Evolutionary conservation across 352 stramenopile genomes (phyloP).

Genomic region (Pythium inflatum): DNA sequence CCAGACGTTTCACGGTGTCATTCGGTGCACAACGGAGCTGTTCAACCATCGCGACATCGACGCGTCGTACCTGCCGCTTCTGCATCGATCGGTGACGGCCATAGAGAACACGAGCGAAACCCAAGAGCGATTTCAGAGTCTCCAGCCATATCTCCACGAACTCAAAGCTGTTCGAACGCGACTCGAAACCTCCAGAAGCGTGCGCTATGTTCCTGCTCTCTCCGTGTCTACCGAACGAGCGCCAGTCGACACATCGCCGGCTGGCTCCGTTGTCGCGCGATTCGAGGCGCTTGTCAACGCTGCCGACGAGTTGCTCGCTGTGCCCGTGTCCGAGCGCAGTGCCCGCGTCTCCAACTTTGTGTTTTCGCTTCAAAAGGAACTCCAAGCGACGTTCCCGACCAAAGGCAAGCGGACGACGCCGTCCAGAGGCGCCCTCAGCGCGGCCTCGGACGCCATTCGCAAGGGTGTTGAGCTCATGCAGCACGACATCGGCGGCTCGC

Average conservation of each 20-base stretch:
- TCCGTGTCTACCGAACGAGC: too few relatives aligned
- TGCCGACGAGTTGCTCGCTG: conserved; percentile 14
- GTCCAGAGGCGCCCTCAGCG: neutral
- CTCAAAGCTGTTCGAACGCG: neutral
- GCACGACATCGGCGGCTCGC: too few relatives aligned
- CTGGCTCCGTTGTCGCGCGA: neutral
- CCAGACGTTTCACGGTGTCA: neutral
- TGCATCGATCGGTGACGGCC: neutral
- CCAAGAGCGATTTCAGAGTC: neutral
- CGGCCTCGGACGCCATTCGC: neutral
- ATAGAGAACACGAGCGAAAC: neutral
- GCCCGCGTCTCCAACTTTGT: conserved; percentile 3
- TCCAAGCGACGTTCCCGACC: conserved; percentile 8
- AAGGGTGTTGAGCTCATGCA: conserved; percentile 15
- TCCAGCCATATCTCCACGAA: neutral
- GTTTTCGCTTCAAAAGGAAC: conserved; percentile 19
- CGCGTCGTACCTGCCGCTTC: neutral
- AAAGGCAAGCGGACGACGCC: neutral
- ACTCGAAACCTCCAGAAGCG: too few relatives aligned
- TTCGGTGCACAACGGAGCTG: neutral
- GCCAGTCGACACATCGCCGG: too few relatives aligned
- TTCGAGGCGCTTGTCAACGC: conserved; percentile 5
- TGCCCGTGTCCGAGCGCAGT: conserved; percentile 3
- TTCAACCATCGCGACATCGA: neutral
- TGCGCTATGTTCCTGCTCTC: too few relatives aligned